Base-by-base conservation (phyloP, 768 basidiomycete genomes). In the Termitomyces bulborhizus region DNA sequence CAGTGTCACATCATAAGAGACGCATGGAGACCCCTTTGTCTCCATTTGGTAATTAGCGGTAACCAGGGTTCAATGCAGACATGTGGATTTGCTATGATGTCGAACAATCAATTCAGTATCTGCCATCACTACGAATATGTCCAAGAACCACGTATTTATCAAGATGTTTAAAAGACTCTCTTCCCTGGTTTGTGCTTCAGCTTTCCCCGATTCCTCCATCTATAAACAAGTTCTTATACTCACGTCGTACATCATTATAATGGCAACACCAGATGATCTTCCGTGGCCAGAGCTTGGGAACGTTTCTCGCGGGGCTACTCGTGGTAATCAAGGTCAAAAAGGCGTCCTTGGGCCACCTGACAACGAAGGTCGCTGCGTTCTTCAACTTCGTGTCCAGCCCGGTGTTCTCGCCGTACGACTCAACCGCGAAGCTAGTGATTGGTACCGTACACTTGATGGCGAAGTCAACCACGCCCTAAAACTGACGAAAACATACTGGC, bases 281-380 rank as follows among this genome's bases (percentile, higher is more conserved):
- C 88, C 88, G 24, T 91, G 88, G 88, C 88, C 88, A 60, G 88
- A 91, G 70, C 77, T 89, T 58, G 89, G 88, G 59, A 91, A 90
- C 64, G 87, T 91, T 60, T 89, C 89, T 53, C 81, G 88, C 55
- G 88, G 89, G 46, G 89, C 89, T 26, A 90, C 89, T 48, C 72
- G 89, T 66, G 88, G 88, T 57, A 91, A 91, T 70, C 89, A 90
- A 76, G 89, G 89, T 47, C 87, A 90, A 67, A 91, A 91, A 66
- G 89, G 89, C 58, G 85, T 84, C 43, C 71, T 90, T 32, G 82
- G 86, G 18, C 76, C 82, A 55, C 75, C 88, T 24, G 88, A 90
- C 73, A 73, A 77, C 51, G 86, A 88, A 31, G 88, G 86, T n/a
- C 85, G 88, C 59, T 84, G 81, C 62, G 67, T 84, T 39, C 77